Conservation (phyloP, 2,329 filamentous ascomycete species). For the Lachnellula arida region DNA sequence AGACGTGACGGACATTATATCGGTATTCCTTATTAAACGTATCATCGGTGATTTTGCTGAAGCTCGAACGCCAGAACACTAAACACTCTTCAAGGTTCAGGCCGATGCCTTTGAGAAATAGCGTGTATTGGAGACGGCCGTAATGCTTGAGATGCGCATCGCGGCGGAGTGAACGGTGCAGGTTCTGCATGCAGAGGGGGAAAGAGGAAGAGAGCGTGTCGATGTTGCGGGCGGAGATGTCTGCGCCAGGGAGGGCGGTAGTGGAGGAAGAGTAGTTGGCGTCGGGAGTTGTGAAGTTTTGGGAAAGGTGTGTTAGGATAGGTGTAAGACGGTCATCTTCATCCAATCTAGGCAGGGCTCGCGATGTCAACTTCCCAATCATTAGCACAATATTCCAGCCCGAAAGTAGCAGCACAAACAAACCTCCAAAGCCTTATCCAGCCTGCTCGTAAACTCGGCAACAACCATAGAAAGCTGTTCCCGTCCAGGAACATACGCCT, state of each 20-base stretch:
- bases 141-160: constrained; percentile 92
- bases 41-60: constrained; percentile 86
- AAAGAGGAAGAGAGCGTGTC: constrained; percentile 78
- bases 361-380: constrained; percentile 66
- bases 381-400: neutral
- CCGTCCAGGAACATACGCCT: constrained; percentile 82
- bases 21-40: constrained; percentile 96
- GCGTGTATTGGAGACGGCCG: constrained; percentile 86
- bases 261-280: constrained; percentile 68
- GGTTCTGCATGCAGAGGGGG: constrained; percentile 88
- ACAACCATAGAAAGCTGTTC: constrained; percentile 88
- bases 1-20: constrained; percentile 93
- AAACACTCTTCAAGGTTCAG: constrained; percentile 88
- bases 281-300: constrained; percentile 92
- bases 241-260: constrained; percentile 61
- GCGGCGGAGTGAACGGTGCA: constrained; percentile 80
- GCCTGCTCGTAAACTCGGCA: constrained; percentile 72
- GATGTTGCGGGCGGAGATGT: constrained; percentile 73
- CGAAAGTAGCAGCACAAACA: constrained; percentile 16
- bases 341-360: constrained; percentile 84
- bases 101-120: constrained; percentile 95
- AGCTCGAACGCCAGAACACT: constrained; percentile 82
- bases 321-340: constrained; percentile 88
- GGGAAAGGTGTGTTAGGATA: constrained; percentile 77
- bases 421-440: constrained; percentile 83